Evolutionary conservation across 1,284 basidiomycete species (phyloP).

Genomic region (Trichosporon sp.): DNA sequence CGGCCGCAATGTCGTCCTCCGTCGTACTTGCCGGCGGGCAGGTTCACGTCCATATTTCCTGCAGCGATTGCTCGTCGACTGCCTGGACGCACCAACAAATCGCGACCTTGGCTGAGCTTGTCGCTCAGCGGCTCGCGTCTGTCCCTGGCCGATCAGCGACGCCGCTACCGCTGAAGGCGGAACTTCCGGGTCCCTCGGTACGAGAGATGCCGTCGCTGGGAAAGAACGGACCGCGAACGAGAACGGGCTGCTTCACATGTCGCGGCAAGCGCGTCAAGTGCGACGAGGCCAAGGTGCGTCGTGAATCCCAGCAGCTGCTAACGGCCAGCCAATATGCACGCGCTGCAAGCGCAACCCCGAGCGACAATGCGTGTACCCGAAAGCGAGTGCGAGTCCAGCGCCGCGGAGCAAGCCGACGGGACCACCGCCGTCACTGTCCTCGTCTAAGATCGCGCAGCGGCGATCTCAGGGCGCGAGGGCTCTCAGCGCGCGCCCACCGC

Average conservation of each 20-base stretch:
- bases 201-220: slow-evolving; percentile 4
- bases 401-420: background rate
- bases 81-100: slow-evolving; percentile 18
- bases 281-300: slow-evolving; percentile 17
- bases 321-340: slow-evolving; percentile 14
- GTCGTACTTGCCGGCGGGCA: slow-evolving; percentile 13
- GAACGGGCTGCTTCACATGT: slow-evolving; percentile 21
- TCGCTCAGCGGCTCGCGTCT: background rate
- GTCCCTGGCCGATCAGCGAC: too few species aligned
- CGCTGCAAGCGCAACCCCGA: slow-evolving; percentile 16
- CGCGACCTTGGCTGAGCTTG: slow-evolving; percentile 11
- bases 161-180: background rate
- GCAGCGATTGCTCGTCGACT: background rate
- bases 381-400: background rate
- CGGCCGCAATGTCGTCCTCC: background rate
- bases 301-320: background rate
- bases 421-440: background rate
- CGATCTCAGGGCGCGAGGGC: background rate
- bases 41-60: slow-evolving; percentile 13
- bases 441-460: background rate
- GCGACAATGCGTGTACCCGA: slow-evolving; percentile 18
- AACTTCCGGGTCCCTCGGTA: background rate
- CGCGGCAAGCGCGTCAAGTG: slow-evolving; percentile 19
- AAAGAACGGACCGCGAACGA: slow-evolving; percentile 15
- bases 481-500: background rate